Evolutionary conservation across 1,139 yeast species (phyloP), one percentile per base, ranked within the genome.

Genomic region (Yamadazyma sp.): DNA sequence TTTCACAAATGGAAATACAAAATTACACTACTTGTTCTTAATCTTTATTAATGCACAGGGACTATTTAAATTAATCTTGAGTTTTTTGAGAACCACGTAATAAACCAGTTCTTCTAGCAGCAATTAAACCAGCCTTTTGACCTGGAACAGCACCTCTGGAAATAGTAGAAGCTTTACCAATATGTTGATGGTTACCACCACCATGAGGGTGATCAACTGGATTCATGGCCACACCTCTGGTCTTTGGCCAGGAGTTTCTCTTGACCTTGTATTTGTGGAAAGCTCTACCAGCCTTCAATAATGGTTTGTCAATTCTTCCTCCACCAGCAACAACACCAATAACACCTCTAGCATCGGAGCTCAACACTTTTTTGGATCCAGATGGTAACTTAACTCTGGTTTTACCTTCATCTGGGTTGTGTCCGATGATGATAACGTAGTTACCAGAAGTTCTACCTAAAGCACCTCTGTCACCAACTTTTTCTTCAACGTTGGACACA

Each of bases 141-240:
- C 98, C 98, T 67, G 98, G 80, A 73, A 92, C 98, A 64, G 98
- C 97, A 76, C 96, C 96, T 86, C 98, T 89, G 62, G 96, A 85
- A 67, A 92, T 92, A 69, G 98, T 92, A 66, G 98, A 92, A 70
- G 98, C 98, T 86, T 92, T 92, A 90, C 98, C 97, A 83, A 92
- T 92, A 76, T 92, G 98, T 83, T 92, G 98, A 80, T 92, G 98
- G 97, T 92, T 92, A 92, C 98, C 98, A 90, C 98, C 98, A 86
- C 98, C 98, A 76, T 90, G 97, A 73, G 97, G 97, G 82, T 90
- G 97, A 75, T 90, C 97, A 71, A 90, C 97, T 76, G 97, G 97
- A 81, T 82, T 92, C 96, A 88, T 88, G 73, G 96, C 96, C 70
- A 89, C 97, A 89, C 97, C 97, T 81, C 97, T 88, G 70, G 97